A percentile compares a stretch with the other conserved stretches of the same genome.
Conservation (phyloP, 371 early-diverging fungal species). For the Mortierella polycephala region DNA sequence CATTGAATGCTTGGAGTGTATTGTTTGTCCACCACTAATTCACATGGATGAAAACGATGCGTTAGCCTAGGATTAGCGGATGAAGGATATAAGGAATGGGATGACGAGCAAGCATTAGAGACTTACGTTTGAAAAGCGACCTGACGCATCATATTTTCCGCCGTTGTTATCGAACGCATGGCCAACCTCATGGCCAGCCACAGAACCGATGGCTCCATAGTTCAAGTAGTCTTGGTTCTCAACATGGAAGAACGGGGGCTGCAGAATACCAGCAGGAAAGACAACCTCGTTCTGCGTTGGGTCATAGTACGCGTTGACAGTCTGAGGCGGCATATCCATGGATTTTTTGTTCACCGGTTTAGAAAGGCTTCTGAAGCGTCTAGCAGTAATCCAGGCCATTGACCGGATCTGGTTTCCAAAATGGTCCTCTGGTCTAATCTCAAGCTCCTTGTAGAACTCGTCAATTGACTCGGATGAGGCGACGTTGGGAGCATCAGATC, state of each 20-base stretch:
- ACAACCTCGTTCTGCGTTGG: slow-evolving; percentile 63
- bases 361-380: slow-evolving; percentile 8
- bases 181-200: slow-evolving; percentile 68
- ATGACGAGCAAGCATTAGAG: background rate
- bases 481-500: slow-evolving; percentile 58
- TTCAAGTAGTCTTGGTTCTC: slow-evolving; percentile 62
- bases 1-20: slow-evolving; percentile 60
- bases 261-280: slow-evolving; percentile 71
- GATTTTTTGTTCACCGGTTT: slow-evolving; percentile 49
- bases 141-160: slow-evolving; percentile 15
- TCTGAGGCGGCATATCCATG: slow-evolving; percentile 66
- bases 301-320: slow-evolving; percentile 70
- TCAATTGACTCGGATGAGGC: slow-evolving; percentile 55
- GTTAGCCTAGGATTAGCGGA: no score
- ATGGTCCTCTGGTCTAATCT: slow-evolving; percentile 34
- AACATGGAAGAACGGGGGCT: slow-evolving; percentile 58
- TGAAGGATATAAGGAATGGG: background rate
- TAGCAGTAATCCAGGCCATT: slow-evolving; percentile 25
- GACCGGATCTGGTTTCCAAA: slow-evolving; percentile 57
- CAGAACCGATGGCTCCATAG: slow-evolving; percentile 68
- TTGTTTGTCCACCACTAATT: slow-evolving; percentile 73
- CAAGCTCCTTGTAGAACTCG: slow-evolving; percentile 57
- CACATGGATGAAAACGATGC: background rate
- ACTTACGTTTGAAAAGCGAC: slow-evolving; percentile 20
- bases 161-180: slow-evolving; percentile 54